Evolutionary conservation across 345 rosid species (phyloP).

Genomic region (Lagerstroemia speciosa): DNA sequence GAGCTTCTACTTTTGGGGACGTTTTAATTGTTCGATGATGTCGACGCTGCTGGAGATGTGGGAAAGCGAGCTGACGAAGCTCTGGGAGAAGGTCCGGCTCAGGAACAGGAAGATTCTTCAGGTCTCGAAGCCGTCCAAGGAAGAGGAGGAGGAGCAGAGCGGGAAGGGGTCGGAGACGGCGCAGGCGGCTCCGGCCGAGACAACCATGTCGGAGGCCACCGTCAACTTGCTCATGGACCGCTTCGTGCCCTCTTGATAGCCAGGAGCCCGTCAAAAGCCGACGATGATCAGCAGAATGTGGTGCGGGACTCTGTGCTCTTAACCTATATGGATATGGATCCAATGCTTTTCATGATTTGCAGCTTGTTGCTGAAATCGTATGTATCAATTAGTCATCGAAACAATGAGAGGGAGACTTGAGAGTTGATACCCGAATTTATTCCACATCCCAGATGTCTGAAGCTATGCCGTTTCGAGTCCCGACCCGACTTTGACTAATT

Average conservation of each 20-base stretch:
- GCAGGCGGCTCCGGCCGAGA: slow-evolving; percentile 15
- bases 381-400: no score
- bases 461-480: no score
- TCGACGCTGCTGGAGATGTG: slow-evolving; percentile 9
- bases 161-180: slow-evolving; percentile 11
- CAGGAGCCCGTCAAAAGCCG: no score
- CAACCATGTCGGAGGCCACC: slow-evolving; percentile 53
- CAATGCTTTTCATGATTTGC: no score
- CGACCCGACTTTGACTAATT: no score
- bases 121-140: slow-evolving; percentile 8
- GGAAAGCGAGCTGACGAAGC: slow-evolving; percentile 11
- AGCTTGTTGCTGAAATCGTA: no score
- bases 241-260: slow-evolving; percentile 74
- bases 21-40: background rate
- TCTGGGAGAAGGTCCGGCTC: slow-evolving; percentile 6
- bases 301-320: no score
- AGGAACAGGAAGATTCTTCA: background rate
- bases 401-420: no score
- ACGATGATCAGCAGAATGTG: no score
- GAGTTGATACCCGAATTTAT: no score
- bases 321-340: no score
- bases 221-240: slow-evolving; percentile 75
- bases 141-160: slow-evolving; percentile 13
- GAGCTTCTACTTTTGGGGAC: background rate
- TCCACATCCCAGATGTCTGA: no score